These are phyloP conservation scores for Sugiyamaella neomexicana DNA, from an alignment of 1,139 yeast genomes.

Conservation along the genomic window DNA sequence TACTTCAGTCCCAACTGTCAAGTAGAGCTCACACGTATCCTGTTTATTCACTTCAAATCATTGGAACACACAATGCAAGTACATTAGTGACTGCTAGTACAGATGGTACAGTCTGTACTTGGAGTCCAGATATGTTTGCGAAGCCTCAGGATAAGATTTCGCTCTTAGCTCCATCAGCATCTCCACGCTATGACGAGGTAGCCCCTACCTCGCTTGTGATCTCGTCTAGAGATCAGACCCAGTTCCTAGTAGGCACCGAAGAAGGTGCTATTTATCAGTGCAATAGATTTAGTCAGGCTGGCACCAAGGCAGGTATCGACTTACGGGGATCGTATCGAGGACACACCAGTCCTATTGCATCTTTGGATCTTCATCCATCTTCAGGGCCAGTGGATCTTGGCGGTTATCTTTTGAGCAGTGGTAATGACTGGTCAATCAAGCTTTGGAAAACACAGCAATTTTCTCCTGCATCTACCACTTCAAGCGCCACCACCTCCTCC, in stretches of 20 bases:
- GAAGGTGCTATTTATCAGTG: slow-evolving; percentile 52
- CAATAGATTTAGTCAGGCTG: slow-evolving; percentile 42
- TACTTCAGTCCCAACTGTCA: slow-evolving; percentile 39
- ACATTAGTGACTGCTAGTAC: slow-evolving; percentile 46
- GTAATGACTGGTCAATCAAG: slow-evolving; percentile 47
- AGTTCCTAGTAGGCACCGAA: slow-evolving; percentile 49
- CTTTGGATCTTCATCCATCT: slow-evolving; percentile 39
- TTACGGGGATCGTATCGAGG: slow-evolving; percentile 35
- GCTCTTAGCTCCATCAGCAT: slow-evolving; percentile 32
- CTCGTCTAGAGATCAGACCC: slow-evolving; percentile 40
- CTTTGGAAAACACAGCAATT: slow-evolving; percentile 41
- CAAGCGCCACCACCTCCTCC: too few relatives aligned
- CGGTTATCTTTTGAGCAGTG: slow-evolving; percentile 40
- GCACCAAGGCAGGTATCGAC: slow-evolving; percentile 40
- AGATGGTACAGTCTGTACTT: slow-evolving; percentile 50
- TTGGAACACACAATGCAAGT: slow-evolving; percentile 40
- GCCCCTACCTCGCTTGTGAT: slow-evolving; percentile 44
- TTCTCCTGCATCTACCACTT: neutral
- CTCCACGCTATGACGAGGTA: slow-evolving; percentile 42
- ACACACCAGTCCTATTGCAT: slow-evolving; percentile 44
- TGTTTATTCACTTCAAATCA: slow-evolving; percentile 42
- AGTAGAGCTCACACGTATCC: slow-evolving; percentile 48
- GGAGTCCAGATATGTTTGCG: slow-evolving; percentile 50
- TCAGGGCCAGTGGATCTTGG: slow-evolving; percentile 37
- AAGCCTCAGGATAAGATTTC: slow-evolving; percentile 43